Conservation (phyloP, 1,284 basidiomycete species). For the Vanrija sp. region DNA sequence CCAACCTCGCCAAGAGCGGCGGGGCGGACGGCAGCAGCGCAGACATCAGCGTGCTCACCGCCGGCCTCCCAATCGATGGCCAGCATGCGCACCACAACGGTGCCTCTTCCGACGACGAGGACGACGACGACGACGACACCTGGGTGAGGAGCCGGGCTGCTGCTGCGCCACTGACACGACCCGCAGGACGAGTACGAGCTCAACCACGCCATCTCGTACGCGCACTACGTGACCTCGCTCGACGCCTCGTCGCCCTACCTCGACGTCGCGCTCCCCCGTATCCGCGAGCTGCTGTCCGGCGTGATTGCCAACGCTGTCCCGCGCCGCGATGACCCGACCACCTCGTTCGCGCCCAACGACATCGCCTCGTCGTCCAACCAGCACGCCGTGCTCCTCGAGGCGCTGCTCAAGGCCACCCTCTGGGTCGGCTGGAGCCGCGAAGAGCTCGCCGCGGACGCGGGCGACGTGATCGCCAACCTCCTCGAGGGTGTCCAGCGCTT, state of each 20-base stretch:
- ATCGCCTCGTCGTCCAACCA: not conserved
- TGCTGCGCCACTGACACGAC: slow-evolving; percentile 1
- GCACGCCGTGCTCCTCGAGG: slow-evolving; percentile 33
- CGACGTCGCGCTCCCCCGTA: slow-evolving; percentile 8
- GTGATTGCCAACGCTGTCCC: slow-evolving; percentile 10
- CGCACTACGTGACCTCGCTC: slow-evolving; percentile 43
- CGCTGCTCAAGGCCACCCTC: slow-evolving; percentile 32
- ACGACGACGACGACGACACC: slow-evolving; percentile 27
- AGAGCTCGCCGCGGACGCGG: slow-evolving; percentile 17
- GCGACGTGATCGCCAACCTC: slow-evolving; percentile 22
- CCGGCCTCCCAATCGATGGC: slow-evolving; percentile 23
- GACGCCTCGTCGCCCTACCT: slow-evolving; percentile 19
- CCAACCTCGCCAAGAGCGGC: slow-evolving; percentile 10
- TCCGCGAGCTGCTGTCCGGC: slow-evolving; percentile 29
- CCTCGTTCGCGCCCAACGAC: slow-evolving; percentile 2
- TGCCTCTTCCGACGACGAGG: slow-evolving; percentile 17
- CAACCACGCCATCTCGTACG: slow-evolving; percentile 46
- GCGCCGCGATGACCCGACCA: not conserved
- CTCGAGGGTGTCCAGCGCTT: slow-evolving; percentile 18
- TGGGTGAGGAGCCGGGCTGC: slow-evolving; percentile 5
- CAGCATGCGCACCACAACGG: too few species aligned
- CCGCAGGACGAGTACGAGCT: slow-evolving; percentile 38
- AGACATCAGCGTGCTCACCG: slow-evolving; percentile 18
- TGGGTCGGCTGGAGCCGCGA: slow-evolving; percentile 35
- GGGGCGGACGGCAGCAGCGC: slow-evolving; percentile 1